Conservation (phyloP, 1,139 yeast genomes). For the Candida sanyaensis region DNA sequence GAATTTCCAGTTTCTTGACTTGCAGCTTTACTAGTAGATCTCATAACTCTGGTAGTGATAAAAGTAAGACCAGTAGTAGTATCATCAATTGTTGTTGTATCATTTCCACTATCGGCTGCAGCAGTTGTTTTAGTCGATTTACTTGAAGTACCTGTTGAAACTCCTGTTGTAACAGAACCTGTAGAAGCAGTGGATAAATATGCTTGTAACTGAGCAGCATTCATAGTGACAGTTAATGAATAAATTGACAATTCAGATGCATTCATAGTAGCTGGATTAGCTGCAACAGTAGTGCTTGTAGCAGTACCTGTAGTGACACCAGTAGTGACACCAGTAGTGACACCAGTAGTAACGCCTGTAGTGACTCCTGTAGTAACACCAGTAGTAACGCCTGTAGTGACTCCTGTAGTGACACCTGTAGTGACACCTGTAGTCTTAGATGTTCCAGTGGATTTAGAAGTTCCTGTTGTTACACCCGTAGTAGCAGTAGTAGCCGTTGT, state of each 20-base stretch:
- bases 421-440: no score
- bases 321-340: no score
- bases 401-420: no score
- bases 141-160: conserved; percentile 14
- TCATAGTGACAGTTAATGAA: conserved; percentile 16
- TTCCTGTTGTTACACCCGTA: no score
- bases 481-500: no score
- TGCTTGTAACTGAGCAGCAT: conserved; percentile 14
- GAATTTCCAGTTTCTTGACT: conserved; percentile 4
- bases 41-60: conserved; percentile 15
- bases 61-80: conserved; percentile 11
- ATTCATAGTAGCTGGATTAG: conserved; percentile 16
- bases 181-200: conserved; percentile 15
- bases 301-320: conserved; percentile 8
- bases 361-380: no score
- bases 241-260: conserved; percentile 14
- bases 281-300: conserved; percentile 5
- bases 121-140: conserved; percentile 7
- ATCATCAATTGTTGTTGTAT: conserved; percentile 1
- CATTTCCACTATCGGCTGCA: conserved; percentile 9
- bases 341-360: conserved; percentile 6
- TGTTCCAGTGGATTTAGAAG: no score
- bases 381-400: no score
- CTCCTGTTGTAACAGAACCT: no score
- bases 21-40: conserved; percentile 9